phyloP scores from a whole-genome alignment of 768 basidiomycete species.

The Crucibulum laeve region DNA sequence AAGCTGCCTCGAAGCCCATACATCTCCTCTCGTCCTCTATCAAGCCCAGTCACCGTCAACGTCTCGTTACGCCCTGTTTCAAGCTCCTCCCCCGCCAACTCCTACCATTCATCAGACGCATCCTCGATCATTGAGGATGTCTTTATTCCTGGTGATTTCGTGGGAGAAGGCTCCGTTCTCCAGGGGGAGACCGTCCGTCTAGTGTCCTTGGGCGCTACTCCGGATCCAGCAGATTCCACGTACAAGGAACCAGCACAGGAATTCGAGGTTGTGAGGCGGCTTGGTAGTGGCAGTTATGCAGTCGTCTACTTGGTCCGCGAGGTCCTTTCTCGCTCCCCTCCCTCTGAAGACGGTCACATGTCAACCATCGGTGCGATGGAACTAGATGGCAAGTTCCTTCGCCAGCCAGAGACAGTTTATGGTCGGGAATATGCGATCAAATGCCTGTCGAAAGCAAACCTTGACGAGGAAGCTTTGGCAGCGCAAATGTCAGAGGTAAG shows the following conservation, averaged over 20 bases:
- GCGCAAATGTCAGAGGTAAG: constrained; percentile 89
- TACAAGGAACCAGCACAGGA: constrained; percentile 50
- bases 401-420: constrained; percentile 42
- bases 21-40: constrained; percentile 28
- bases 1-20: constrained; percentile 34
- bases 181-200: constrained; percentile 65
- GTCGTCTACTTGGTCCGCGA: constrained; percentile 91
- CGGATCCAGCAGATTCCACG: constrained; percentile 24
- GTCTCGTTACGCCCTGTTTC: constrained; percentile 16
- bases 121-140: constrained; percentile 55
- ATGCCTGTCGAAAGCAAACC: constrained; percentile 91
- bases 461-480: constrained; percentile 80
- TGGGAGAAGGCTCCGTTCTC: constrained; percentile 63
- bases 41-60: constrained; percentile 23
- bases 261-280: constrained; percentile 81
- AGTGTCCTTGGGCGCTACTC: constrained; percentile 41
- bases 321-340: constrained; percentile 45
- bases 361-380: constrained; percentile 54
- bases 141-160: constrained; percentile 66
- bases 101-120: constrained; percentile 27
- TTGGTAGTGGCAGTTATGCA: constrained; percentile 90
- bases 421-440: constrained; percentile 93
- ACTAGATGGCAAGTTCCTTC: constrained; percentile 33
- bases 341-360: constrained; percentile 54
- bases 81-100: constrained; percentile 18